These are phyloP conservation scores for Pezicula radicicola DNA, from an alignment of 2,329 filamentous ascomycete genomes.

Conservation along the genomic window DNA sequence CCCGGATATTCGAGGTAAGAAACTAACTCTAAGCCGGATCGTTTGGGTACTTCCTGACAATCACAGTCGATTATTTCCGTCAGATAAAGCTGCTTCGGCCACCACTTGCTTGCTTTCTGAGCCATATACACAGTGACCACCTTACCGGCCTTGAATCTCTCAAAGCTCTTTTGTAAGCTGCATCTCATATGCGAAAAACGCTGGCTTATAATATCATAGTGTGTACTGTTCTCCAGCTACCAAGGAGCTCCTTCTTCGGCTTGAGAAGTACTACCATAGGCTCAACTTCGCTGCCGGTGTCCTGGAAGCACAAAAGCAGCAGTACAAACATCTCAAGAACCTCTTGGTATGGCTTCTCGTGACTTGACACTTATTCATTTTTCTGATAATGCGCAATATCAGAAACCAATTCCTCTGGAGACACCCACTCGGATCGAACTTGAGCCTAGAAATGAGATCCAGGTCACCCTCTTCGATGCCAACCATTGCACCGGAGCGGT, in stretches of 20 bases:
- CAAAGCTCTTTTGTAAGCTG: constrained; percentile 65
- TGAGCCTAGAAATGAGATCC: constrained; percentile 62
- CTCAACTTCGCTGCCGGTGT: constrained; percentile 79
- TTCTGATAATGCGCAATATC: constrained; percentile 2
- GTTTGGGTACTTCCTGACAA: background rate
- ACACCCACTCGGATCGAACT: constrained; percentile 77
- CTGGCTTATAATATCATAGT: constrained; percentile 29
- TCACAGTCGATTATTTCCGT: constrained; percentile 77
- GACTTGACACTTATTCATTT: background rate
- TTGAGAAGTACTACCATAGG: constrained; percentile 76
- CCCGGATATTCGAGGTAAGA: constrained; percentile 67
- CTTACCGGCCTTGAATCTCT: constrained; percentile 75
- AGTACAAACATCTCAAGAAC: constrained; percentile 72
- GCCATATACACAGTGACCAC: constrained; percentile 91
- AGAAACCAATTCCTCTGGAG: constrained; percentile 79
- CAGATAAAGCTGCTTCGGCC: constrained; percentile 47
- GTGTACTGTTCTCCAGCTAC: constrained; percentile 89
- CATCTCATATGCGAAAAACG: background rate
- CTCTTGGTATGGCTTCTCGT: constrained; percentile 49
- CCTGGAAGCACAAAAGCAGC: constrained; percentile 69
- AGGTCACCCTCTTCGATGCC: constrained; percentile 83
- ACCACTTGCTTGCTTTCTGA: constrained; percentile 82
- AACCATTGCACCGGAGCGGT: constrained; percentile 90
- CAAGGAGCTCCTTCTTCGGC: constrained; percentile 71
- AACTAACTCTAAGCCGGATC: background rate